Base-by-base conservation (phyloP, 1,139 yeast species). In the Arxiozyma bovina region DNA sequence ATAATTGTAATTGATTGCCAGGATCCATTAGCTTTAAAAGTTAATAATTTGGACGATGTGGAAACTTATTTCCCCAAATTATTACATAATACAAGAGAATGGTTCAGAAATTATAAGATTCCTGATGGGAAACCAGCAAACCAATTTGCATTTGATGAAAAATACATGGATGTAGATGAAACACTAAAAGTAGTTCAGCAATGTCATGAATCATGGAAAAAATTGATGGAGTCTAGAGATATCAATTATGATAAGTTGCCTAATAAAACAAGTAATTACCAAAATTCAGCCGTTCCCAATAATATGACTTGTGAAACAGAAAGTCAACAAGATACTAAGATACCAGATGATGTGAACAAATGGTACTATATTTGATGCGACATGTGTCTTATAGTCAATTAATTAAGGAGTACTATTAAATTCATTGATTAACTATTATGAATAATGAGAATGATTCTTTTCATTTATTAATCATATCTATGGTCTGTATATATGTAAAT, bases 31-130 rank as follows among this genome's bases (percentile, higher is more conserved):
- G 91, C 96, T 47, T 63, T 80, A 46, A 78, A 84, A 70, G 75
- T 93, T 66, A 79, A 87, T 69, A 90, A 84, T 70, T 79, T 93
- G 58, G 81, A 80, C 65, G 99, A 93, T 70, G 95, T 93, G 46
- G 88, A 86, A 67, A 75, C 76, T 51, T 79, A 81, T 65, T 82
- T 89, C 76, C 99, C 99, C 42, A 94, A 94, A 23, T 77, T 93
- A 57, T 76, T 93, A 68, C 81, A 87, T 61, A 86, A 90, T 56
- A 85, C 96, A 54, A 85, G 83, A 72, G 87, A 79, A 69, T 93
- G 99, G 99, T 91, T 93, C 78, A 85, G 91, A 74, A 85, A 87
- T 71, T 93, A 93, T 80, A 93, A 93, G 74, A 80, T 88, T 56
- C 99, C 99, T 46, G 94, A 87, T 66, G 96, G 96, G 44, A 91